Evolutionary conservation across 1,139 yeast genomes (phyloP), one percentile per base, ranked within the genome.

Genomic region (Protomyces arabidopsidicola): DNA sequence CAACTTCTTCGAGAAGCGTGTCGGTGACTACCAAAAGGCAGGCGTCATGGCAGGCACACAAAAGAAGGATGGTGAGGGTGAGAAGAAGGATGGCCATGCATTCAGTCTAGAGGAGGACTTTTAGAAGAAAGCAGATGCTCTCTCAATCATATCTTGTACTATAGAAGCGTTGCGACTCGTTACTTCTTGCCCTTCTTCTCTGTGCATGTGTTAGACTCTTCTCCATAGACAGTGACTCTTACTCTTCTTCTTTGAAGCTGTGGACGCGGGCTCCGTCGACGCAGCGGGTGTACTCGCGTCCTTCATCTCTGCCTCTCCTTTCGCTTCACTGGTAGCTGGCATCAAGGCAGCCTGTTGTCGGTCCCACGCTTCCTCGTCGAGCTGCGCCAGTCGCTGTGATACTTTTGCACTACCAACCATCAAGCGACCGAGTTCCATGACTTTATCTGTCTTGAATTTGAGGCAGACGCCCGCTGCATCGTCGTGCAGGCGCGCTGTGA

Each of bases 1-100:
- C 71, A 93, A 93, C 81, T 93, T 95, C 84, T 93, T 93, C 75
- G 99, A 93, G 82, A 93, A 93, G 84, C 88, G 98, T 79, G 98
- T 93, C 68, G 88, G 96, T 67, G 99, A 95, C 78, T 95, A 95
- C 80, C 97, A 93, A 80, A 93, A 93, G 81, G 98, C 98, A 65
- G 98, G 98, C 80, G 98, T 93, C 72, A 93, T 93, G 95, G 90
- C 87, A 65, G 77, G 78, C 58, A 74, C 82, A 59, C 81, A 76
- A 66, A 72, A 77, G 58, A 76, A 74, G 65, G 72, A 74, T 53
- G 77, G 73, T 53, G 81, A 80, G 69, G 80, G 81, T 54, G 80
- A 81, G 72, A 74, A 53, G 36, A 50, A 64, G 39, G 69, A 65
- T 38, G 66, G 64, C 10, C 65, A 66, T 45, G 61, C 65, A 14